phyloP scores from a whole-genome alignment of 1,139 yeast species.

The Pichia sp. region DNA sequence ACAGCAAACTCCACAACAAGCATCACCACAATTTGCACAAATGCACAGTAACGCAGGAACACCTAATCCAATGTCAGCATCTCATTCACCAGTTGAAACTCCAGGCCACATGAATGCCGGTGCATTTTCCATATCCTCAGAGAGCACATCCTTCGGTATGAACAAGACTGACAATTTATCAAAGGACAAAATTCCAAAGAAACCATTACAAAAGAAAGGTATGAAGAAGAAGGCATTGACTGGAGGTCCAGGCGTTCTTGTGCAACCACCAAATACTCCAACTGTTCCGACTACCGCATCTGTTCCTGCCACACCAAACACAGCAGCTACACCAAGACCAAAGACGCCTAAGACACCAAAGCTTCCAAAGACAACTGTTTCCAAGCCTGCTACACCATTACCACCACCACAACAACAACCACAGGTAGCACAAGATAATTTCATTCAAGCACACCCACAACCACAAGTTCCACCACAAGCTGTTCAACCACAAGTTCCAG shows the following conservation, averaged over 20 bases:
- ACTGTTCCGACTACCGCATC: too few relatives aligned
- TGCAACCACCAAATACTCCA: neutral
- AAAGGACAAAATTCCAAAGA: constrained; percentile 14
- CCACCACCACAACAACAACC: too few relatives aligned
- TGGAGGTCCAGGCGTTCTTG: constrained; percentile 4
- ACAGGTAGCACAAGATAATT: too few relatives aligned
- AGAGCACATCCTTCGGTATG: neutral
- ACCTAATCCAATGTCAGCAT: neutral
- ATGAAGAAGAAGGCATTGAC: constrained; percentile 17
- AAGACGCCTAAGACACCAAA: too few relatives aligned
- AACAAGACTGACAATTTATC: neutral
- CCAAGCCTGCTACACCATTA: too few relatives aligned
- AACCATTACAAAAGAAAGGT: constrained; percentile 16
- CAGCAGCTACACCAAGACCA: too few relatives aligned
- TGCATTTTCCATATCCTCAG: neutral
- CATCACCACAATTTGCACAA: neutral
- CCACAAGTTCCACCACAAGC: too few relatives aligned
- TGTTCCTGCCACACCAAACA: too few relatives aligned
- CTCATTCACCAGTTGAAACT: neutral
- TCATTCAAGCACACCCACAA: too few relatives aligned
- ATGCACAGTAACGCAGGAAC: neutral
- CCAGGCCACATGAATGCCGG: neutral
- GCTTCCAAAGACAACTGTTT: too few relatives aligned
- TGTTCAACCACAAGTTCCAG: too few relatives aligned
- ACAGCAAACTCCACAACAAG: neutral